Evolutionary conservation across 2,329 filamentous ascomycete species (phyloP).

Genomic region (Penicillium rolfsii): DNA sequence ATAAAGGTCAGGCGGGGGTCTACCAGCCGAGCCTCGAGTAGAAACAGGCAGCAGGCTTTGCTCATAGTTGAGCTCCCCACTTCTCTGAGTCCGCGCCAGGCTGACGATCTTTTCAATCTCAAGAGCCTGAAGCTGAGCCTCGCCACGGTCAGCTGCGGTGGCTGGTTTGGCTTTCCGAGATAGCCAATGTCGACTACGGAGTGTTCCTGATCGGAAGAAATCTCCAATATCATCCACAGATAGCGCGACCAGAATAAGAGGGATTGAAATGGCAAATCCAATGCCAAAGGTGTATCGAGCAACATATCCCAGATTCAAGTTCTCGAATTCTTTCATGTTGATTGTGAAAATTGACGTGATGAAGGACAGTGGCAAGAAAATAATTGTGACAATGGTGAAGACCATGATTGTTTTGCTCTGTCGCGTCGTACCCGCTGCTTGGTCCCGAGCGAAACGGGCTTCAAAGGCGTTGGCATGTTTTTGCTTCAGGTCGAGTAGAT

Average conservation of each 20-base stretch:
- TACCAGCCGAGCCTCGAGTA: constrained; percentile 27
- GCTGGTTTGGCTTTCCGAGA: constrained; percentile 15
- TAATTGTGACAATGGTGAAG: constrained; percentile 62
- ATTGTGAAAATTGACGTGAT: constrained; percentile 61
- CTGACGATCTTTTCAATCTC: constrained; percentile 36
- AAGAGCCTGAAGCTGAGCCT: constrained; percentile 20
- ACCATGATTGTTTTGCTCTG: constrained; percentile 62
- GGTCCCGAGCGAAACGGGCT: constrained; percentile 60
- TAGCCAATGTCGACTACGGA: constrained; percentile 32
- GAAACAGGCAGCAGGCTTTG: constrained; percentile 34
- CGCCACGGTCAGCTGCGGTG: constrained; percentile 5
- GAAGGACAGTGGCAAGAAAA: constrained; percentile 60
- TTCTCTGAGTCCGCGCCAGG: constrained; percentile 28
- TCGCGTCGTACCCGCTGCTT: constrained; percentile 63
- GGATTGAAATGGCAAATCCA: constrained; percentile 58
- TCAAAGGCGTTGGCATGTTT: constrained; percentile 71
- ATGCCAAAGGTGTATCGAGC: constrained; percentile 61
- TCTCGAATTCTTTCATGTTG: constrained; percentile 54
- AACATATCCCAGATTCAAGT: constrained; percentile 55
- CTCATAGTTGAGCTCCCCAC: constrained; percentile 32
- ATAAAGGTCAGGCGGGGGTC: constrained; percentile 16
- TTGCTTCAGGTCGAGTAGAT: constrained; percentile 69
- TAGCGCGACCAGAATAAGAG: constrained; percentile 53
- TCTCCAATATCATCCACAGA: constrained; percentile 49
- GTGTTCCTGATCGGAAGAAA: constrained; percentile 27